Evolutionary conservation across 2,329 filamentous ascomycete species (phyloP), one percentile per base, ranked within the genome.

Genomic region (Zasmidium citrigriseum): DNA sequence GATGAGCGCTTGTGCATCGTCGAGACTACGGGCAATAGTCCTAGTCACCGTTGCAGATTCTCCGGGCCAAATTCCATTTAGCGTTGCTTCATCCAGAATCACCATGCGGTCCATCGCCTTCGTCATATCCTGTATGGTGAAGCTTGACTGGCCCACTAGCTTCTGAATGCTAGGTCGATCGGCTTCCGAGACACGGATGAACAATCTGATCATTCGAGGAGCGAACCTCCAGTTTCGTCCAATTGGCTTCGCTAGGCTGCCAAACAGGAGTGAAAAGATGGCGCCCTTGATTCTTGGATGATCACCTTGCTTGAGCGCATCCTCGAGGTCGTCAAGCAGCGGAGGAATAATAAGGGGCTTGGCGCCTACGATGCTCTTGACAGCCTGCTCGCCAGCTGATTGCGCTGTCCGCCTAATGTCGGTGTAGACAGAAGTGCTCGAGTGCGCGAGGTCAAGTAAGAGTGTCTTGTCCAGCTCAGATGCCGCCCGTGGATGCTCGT

Each of bases 391-490:
- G 57, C 91, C 89, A 0, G 95, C 91, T 60, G 88, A 89, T 73
- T 99, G 95, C 2, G 95, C 95, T 54, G 93, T 93, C 27, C 93
- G 85, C n/a, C 96, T 89, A 52, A 98, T 95, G 71, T 99, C 95
- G 0, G 95, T 95, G 72, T 99, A 99, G 3, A 91, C 79, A 0
- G 93, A 98, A 2, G 96, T 87, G 63, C 90, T 92, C 0, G 93
- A 97, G 67, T 96, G 85, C 4, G 93, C 91, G 38, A 99, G 82
- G 72, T 99, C 93, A 16, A 96, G 80, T 1, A 99, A 80, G 12
- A 99, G 78, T 14, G 82, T 83, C 73, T 92, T 93, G 74, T 99
- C 95, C 1, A 99, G 80, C n/a, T 92, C 88, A 29, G 91, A 96
- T 73, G 93, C 93, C 46, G 90, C 89, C 53, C 95, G 85, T 20